Conservation (phyloP, 2,329 filamentous ascomycete genomes). For the Apiospora saccharicola region DNA sequence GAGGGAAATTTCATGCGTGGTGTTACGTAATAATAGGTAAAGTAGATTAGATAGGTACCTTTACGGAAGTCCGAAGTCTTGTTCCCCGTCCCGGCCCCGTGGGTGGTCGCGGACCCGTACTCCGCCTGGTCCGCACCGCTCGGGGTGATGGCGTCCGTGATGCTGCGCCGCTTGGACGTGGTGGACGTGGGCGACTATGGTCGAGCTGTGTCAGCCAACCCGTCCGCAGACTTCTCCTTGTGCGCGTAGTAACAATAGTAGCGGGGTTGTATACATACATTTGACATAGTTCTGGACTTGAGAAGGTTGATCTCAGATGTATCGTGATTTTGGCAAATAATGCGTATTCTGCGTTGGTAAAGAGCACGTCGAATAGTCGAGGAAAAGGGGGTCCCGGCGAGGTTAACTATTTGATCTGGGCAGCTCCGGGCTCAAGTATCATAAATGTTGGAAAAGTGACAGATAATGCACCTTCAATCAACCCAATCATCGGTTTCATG, state of each 20-base stretch:
- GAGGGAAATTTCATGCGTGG: too few relatives aligned
- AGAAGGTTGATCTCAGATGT: too few relatives aligned
- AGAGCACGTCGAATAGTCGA: not conserved
- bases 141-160: not conserved
- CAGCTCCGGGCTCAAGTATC: not conserved
- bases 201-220: not conserved
- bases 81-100: slow-evolving; percentile 5
- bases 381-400: not conserved
- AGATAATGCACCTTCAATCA: not conserved
- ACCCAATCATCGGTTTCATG: not conserved
- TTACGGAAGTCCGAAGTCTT: slow-evolving; percentile 20
- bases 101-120: slow-evolving; percentile 21
- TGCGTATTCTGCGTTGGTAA: too few relatives aligned
- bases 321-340: too few relatives aligned
- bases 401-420: not conserved
- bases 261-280: not conserved
- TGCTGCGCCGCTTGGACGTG: not conserved
- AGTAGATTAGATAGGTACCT: not conserved
- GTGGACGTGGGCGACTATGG: not conserved
- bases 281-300: not conserved
- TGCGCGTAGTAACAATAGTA: not conserved
- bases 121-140: not conserved
- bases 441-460: not conserved
- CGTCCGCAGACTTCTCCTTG: not conserved
- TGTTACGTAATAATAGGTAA: not conserved